Evolutionary conservation across 163 green algal genomes (phyloP), one percentile per base, ranked within the genome.

Genomic region (Prototheca wickerhamii): DNA sequence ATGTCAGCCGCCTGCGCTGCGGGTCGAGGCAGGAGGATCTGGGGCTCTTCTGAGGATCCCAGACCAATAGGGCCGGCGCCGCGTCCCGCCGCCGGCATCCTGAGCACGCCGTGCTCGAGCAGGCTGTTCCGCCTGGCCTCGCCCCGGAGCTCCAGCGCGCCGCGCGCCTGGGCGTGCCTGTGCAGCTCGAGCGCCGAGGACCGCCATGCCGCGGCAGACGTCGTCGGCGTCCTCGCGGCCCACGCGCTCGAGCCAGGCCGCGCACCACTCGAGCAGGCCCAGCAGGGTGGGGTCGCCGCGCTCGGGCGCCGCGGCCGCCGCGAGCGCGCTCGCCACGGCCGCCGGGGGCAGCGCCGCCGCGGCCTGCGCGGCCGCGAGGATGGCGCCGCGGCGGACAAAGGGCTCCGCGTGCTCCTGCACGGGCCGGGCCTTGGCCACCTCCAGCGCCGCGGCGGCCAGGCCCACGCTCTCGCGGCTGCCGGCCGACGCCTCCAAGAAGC

Each of bases 391-490:
- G 2, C 85, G 71, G 35, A 92, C 83, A 61, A 71, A 89, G 31
- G 80, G 79, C 72, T 92, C 75, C 18, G 68, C 29, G 63, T 89
- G 81, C 3, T 12, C 67, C 35, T 84, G 78, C 56, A 91, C 84
- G 30, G 76, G 58, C 1, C 59, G 58, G 8, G 71, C 56, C 1
- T 57, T 58, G 25, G 93, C 66, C 56, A 95, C 73, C 70, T 95
- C 84, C 65, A 95, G 50, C 12, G 83, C 40, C 18, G 76, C 81
- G 17, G 57, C 57, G 10, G 75, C 70, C 64, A 94, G 71, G 18
- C 68, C 69, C n/a, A 40, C 29, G 1, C 68, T 62, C 10, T 78
- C 71, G 3, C 56, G 63, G 1, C 68, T 66, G 12, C 49, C 68
- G 3, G 52, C 58, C 1, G 67, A 70, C 34, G 58, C 69, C 69